phyloP scores from a whole-genome alignment of 768 basidiomycete genomes.

The Mycena crocata region DNA sequence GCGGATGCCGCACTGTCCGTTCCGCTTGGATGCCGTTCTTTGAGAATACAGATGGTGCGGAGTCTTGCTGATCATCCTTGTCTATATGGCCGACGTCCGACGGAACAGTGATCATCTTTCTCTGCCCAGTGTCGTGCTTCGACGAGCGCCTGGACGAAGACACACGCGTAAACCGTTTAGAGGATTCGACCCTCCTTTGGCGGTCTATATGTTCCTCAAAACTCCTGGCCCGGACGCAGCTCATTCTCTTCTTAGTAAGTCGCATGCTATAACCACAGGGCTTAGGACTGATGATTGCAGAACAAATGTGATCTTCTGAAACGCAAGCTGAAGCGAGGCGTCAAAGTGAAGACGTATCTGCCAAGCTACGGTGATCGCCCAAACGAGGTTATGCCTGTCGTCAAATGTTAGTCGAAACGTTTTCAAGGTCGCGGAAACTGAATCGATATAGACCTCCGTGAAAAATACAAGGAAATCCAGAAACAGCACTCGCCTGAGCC shows the following conservation, averaged over 20 bases:
- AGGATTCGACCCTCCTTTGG: constrained; percentile 82
- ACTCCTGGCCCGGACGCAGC: constrained; percentile 67
- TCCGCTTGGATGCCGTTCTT: constrained; percentile 86
- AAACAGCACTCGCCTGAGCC: constrained; percentile 66
- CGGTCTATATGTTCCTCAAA: constrained; percentile 74
- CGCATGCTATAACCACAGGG: too few species aligned
- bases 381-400: constrained; percentile 72
- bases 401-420: constrained; percentile 66
- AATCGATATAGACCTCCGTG: constrained; percentile 64
- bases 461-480: constrained; percentile 77
- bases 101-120: constrained; percentile 86
- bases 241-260: constrained; percentile 66
- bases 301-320: constrained; percentile 79
- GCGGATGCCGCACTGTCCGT: constrained; percentile 79
- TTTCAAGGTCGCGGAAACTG: neutral
- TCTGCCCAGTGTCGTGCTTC: constrained; percentile 85
- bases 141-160: constrained; percentile 82
- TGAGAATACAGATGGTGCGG: constrained; percentile 80
- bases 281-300: constrained; percentile 9
- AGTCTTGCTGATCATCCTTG: too few species aligned
- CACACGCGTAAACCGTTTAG: constrained; percentile 73
- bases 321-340: constrained; percentile 70
- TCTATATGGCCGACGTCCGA: too few species aligned
- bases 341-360: constrained; percentile 66
- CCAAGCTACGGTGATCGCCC: constrained; percentile 75